Conservation (phyloP, 352 stramenopile species). For the Globisporangium ultimum region DNA sequence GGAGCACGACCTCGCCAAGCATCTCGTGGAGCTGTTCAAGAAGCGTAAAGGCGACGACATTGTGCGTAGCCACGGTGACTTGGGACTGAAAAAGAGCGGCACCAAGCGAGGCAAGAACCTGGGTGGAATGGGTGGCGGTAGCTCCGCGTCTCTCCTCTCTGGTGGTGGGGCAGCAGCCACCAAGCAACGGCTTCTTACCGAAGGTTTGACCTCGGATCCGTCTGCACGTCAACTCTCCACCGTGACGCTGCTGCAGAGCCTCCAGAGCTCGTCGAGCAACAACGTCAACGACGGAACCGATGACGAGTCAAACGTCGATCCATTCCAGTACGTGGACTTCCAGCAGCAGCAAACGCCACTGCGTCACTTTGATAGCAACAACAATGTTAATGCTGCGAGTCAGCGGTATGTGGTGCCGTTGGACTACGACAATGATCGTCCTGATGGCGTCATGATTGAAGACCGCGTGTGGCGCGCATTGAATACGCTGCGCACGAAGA, state of each 20-base stretch:
- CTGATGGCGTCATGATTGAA: constrained; percentile 58
- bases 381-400: neutral
- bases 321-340: constrained; percentile 60
- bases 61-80: constrained; percentile 13
- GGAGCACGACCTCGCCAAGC: constrained; percentile 74
- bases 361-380: constrained; percentile 5
- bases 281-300: constrained; percentile 22
- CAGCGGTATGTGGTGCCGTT: constrained; percentile 54
- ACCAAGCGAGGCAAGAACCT: constrained; percentile 24
- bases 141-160: constrained; percentile 11
- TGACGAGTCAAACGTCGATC: constrained; percentile 55
- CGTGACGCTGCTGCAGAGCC: constrained; percentile 26
- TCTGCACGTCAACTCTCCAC: constrained; percentile 29
- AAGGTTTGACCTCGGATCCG: constrained; percentile 18
- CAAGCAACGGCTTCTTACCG: constrained; percentile 48
- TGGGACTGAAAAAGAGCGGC: constrained; percentile 13
- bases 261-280: constrained; percentile 20
- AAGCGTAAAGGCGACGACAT: constrained; percentile 65
- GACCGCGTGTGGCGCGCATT: constrained; percentile 64
- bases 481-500: constrained; percentile 57
- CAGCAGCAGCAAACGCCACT: constrained; percentile 29
- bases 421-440: constrained; percentile 66
- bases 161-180: constrained; percentile 1
- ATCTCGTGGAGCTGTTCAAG: constrained; percentile 73
- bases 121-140: constrained; percentile 8